phyloP scores from a whole-genome alignment of 2,329 filamentous ascomycete genomes.

The Fragosphaeria purpurea region DNA sequence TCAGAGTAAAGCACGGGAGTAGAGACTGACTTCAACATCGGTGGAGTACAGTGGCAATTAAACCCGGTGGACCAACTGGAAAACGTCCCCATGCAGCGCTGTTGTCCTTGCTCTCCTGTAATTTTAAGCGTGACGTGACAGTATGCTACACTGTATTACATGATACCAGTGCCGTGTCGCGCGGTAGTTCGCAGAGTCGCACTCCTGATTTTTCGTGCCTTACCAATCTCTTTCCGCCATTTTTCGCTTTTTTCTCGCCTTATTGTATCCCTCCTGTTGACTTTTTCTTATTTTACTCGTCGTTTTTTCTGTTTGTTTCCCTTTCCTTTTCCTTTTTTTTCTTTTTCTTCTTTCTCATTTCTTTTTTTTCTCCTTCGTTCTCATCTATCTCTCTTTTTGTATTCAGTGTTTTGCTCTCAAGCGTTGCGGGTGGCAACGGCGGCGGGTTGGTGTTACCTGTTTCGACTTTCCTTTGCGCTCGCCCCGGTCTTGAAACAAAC shows the following conservation, averaged over 20 bases:
- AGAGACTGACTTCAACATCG: no score
- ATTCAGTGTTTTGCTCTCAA: no score
- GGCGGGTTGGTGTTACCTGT: no score
- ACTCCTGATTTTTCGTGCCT: neutral
- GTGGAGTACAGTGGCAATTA: no score
- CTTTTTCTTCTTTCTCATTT: neutral
- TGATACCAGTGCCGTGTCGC: no score
- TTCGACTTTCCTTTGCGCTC: no score
- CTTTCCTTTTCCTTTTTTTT: conserved; percentile 7
- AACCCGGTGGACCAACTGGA: neutral
- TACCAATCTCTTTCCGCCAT: neutral
- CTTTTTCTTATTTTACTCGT: conserved; percentile 1
- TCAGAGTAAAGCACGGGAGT: neutral
- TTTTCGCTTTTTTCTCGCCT: neutral
- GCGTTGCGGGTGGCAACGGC: no score
- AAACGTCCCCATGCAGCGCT: neutral
- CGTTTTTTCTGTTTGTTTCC: conserved; percentile 2
- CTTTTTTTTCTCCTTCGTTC: conserved; percentile 4
- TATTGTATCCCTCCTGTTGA: neutral
- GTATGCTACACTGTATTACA: no score
- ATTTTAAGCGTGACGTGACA: no score
- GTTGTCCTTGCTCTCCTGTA: no score
- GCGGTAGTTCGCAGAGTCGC: neutral
- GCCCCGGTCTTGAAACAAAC: no score
- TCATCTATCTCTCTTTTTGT: neutral